Evolutionary conservation across 169 alveolate genomes (phyloP).

Genomic region (Theileria parva): DNA sequence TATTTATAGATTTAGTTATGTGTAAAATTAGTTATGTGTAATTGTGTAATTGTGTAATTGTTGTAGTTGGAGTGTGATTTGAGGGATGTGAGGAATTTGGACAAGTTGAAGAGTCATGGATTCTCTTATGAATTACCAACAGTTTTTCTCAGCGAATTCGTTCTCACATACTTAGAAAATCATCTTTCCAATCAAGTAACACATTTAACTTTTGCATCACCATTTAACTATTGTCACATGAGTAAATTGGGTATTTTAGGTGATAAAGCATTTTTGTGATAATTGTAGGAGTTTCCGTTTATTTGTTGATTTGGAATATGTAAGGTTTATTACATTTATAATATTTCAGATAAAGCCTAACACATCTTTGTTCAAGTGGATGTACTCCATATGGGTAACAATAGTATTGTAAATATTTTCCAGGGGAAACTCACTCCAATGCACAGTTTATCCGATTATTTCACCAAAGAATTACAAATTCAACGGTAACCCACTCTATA

Average conservation of each 20-base stretch:
- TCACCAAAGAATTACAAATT: slow-evolving; percentile 37
- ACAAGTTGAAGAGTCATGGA: not conserved
- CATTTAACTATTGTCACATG: slow-evolving; percentile 39
- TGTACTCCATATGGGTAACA: not conserved
- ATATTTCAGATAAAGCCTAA: not conserved
- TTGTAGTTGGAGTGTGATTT: slow-evolving; percentile 22
- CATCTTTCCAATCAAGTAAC: slow-evolving; percentile 30
- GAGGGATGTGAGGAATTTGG: not conserved
- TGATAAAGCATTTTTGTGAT: slow-evolving; percentile 3
- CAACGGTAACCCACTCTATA: too few relatives aligned
- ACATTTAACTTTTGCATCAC: too few relatives aligned
- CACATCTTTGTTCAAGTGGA: not conserved
- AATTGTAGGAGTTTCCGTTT: slow-evolving; percentile 1
- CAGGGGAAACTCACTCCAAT: not conserved
- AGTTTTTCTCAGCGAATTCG: slow-evolving; percentile 41
- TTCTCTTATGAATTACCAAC: slow-evolving; percentile 22
- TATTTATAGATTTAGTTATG: too few relatives aligned
- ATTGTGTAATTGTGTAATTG: too few relatives aligned
- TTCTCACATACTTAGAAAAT: slow-evolving; percentile 27
- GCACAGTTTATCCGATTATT: slow-evolving; percentile 12
- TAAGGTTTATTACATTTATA: not conserved
- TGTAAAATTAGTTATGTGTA: too few relatives aligned
- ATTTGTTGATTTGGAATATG: slow-evolving; percentile 45
- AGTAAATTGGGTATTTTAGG: slow-evolving; percentile 57
- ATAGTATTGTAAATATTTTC: slow-evolving; percentile 6